A percentile compares a stretch with the other conserved stretches of the same genome.
Evolutionary conservation across 805 yeast species (phyloP).

Genomic region (Hanseniaspora guilliermondii): DNA sequence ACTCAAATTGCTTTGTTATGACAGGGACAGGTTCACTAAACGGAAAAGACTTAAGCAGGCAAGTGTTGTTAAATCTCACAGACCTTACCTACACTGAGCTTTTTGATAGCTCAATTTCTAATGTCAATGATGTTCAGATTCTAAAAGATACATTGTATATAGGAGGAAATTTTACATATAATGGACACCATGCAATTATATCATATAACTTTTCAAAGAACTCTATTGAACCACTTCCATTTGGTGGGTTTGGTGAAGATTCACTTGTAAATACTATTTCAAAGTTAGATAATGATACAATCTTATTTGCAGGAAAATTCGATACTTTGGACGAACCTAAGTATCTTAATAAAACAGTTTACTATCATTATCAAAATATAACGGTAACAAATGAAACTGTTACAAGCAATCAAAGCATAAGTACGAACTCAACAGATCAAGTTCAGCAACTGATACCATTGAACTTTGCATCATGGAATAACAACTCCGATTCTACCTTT

Average conservation of each 20-base stretch:
- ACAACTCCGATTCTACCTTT: slow-evolving; percentile 29
- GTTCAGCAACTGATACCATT: slow-evolving; percentile 54
- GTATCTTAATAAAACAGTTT: slow-evolving; percentile 24
- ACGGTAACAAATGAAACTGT: slow-evolving; percentile 15
- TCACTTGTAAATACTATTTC: slow-evolving; percentile 53
- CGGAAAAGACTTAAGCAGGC: slow-evolving; percentile 23
- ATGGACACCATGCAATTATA: slow-evolving; percentile 40
- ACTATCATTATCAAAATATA: slow-evolving; percentile 18
- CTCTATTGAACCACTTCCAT: slow-evolving; percentile 41
- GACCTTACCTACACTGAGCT: slow-evolving; percentile 21
- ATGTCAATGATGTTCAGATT: slow-evolving; percentile 37
- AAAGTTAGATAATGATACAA: slow-evolving; percentile 34
- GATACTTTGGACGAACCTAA: slow-evolving; percentile 43
- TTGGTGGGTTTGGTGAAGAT: slow-evolving; percentile 60
- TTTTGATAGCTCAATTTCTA: slow-evolving; percentile 19
- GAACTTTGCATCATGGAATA: slow-evolving; percentile 41
- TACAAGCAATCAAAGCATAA: slow-evolving; percentile 21
- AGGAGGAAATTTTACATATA: slow-evolving; percentile 64
- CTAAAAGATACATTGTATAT: slow-evolving; percentile 49
- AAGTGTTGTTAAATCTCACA: slow-evolving; percentile 27
- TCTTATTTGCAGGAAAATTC: slow-evolving; percentile 75
- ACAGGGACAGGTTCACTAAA: slow-evolving; percentile 25
- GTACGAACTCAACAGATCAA: slow-evolving; percentile 28
- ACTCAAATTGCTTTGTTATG: slow-evolving; percentile 27
- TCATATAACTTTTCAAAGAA: slow-evolving; percentile 40